A percentile compares a stretch with the other conserved stretches of the same genome.
phyloP scores from a whole-genome alignment of 805 yeast genomes.

The Huiozyma sinensis region DNA sequence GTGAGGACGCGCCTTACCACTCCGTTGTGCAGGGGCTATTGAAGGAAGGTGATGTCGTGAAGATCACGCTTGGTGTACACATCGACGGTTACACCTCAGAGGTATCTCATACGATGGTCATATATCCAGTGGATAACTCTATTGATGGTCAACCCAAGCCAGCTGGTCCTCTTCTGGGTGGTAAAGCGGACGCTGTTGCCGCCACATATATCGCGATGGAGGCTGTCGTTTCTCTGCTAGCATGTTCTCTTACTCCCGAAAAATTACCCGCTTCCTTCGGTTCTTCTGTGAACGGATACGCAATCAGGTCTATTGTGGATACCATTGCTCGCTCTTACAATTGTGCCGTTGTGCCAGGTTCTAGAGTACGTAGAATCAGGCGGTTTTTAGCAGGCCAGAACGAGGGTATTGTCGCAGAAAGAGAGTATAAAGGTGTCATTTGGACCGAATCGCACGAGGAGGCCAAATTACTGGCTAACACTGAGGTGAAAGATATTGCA shows the following conservation, averaged over 20 bases:
- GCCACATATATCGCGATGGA: constrained; percentile 88
- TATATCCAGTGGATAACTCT: constrained; percentile 56
- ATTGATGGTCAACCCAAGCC: constrained; percentile 33
- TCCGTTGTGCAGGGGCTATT: constrained; percentile 22
- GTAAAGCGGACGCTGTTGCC: constrained; percentile 78
- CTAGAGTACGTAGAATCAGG: constrained; percentile 82
- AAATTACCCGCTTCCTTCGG: constrained; percentile 50
- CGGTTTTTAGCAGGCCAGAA: constrained; percentile 94
- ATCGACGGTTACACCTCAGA: constrained; percentile 91
- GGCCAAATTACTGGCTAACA: constrained; percentile 34
- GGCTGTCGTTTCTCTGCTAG: constrained; percentile 68
- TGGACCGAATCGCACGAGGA: constrained; percentile 83
- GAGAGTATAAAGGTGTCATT: constrained; percentile 83
- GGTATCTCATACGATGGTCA: constrained; percentile 77
- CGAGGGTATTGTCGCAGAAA: constrained; percentile 83
- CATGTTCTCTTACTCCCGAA: constrained; percentile 65
- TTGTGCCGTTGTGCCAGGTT: constrained; percentile 84
- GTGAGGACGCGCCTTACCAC: constrained; percentile 10
- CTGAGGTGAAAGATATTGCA: constrained; percentile 31
- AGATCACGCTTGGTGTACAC: constrained; percentile 79
- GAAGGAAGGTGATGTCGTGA: constrained; percentile 73
- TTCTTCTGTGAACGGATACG: constrained; percentile 48
- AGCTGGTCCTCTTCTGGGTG: constrained; percentile 71
- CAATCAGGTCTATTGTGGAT: constrained; percentile 69
- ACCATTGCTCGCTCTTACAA: constrained; percentile 75